Percentiles rank a stretch among this genome's conserved stretches.
These are phyloP conservation scores for Auricularia cornea DNA, from an alignment of 768 basidiomycete species.

Conservation along the genomic window DNA sequence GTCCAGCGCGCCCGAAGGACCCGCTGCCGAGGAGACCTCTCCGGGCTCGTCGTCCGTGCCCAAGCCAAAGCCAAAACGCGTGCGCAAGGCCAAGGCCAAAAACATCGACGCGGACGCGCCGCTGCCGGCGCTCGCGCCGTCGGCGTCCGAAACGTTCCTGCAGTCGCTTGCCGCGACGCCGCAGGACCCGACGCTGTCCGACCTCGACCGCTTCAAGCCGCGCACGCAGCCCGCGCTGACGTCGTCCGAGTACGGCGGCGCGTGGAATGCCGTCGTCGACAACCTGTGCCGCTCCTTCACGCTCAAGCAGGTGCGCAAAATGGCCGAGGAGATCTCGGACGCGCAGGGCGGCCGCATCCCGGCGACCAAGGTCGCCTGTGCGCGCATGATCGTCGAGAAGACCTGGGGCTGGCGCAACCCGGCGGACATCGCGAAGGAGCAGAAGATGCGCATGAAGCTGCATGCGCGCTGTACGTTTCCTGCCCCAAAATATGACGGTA, in stretches of 20 bases:
- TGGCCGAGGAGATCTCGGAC: conserved; percentile 42
- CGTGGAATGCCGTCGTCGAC: conserved; percentile 47
- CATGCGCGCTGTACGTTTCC: conserved; percentile 35
- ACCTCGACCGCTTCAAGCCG: conserved; percentile 54
- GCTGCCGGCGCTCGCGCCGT: neutral
- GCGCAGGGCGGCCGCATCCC: conserved; percentile 21
- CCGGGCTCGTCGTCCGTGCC: neutral
- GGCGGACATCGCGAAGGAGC: conserved; percentile 40
- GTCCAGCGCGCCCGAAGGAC: neutral
- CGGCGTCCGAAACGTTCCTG: neutral
- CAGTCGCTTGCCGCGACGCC: neutral
- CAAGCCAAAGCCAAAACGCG: neutral
- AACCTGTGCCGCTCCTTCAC: conserved; percentile 56
- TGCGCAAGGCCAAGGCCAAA: neutral
- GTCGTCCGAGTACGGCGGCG: conserved; percentile 38
- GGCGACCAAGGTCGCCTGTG: conserved; percentile 34
- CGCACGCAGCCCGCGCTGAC: conserved; percentile 29
- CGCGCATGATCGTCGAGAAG: conserved; percentile 44
- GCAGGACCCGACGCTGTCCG: conserved; percentile 42
- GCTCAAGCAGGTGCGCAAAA: conserved; percentile 47
- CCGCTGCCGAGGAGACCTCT: neutral
- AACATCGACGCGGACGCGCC: neutral
- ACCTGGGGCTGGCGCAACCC: conserved; percentile 65
- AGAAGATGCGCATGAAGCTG: conserved; percentile 42
- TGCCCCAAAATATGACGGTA: conserved; percentile 5